A percentile compares a stretch with the other conserved stretches of the same genome.
phyloP scores from a whole-genome alignment of 2,329 filamentous ascomycete genomes.

The Ambrosiella cleistominuta region DNA sequence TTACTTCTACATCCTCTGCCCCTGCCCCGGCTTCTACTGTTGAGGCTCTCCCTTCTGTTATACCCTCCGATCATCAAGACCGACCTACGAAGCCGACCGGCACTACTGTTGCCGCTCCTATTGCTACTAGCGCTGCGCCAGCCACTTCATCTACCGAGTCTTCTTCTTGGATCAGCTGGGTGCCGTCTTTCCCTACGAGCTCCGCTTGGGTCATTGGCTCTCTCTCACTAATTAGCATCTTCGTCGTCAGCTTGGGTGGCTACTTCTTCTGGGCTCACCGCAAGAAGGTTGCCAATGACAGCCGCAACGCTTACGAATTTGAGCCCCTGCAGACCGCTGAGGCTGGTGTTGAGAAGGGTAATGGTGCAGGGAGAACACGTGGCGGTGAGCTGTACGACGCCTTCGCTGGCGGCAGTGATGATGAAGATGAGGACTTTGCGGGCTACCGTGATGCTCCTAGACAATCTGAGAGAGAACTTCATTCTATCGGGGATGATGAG shows the following conservation, averaged over 20 bases:
- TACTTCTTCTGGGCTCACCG: slow-evolving; percentile 70
- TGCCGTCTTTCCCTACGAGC: slow-evolving; percentile 76
- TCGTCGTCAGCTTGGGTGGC: slow-evolving; percentile 62
- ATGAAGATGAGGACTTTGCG: slow-evolving; percentile 30
- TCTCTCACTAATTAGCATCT: slow-evolving; percentile 64
- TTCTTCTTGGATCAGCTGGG: slow-evolving; percentile 63
- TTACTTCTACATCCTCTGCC: slow-evolving; percentile 24
- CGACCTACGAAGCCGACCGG: slow-evolving; percentile 35
- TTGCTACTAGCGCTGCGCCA: slow-evolving; percentile 26
- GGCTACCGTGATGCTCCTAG: slow-evolving; percentile 24
- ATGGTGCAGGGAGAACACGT: slow-evolving; percentile 32
- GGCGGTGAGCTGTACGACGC: slow-evolving; percentile 94
- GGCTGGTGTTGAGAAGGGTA: slow-evolving; percentile 24
- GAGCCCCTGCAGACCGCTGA: slow-evolving; percentile 80
- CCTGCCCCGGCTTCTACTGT: slow-evolving; percentile 45
- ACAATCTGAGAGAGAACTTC: slow-evolving; percentile 7
- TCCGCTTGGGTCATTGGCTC: slow-evolving; percentile 91
- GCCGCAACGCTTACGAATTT: slow-evolving; percentile 79
- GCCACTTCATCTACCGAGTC: slow-evolving; percentile 17
- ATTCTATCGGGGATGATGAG: slow-evolving; percentile 14
- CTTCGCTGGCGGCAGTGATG: slow-evolving; percentile 71
- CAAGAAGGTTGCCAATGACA: slow-evolving; percentile 54
- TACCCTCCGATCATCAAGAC: slow-evolving; percentile 46
- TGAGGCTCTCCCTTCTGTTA: slow-evolving; percentile 19
- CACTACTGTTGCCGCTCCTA: slow-evolving; percentile 18